Conservation (phyloP, 495 filamentous ascomycete species). For the Xylaria curta region DNA sequence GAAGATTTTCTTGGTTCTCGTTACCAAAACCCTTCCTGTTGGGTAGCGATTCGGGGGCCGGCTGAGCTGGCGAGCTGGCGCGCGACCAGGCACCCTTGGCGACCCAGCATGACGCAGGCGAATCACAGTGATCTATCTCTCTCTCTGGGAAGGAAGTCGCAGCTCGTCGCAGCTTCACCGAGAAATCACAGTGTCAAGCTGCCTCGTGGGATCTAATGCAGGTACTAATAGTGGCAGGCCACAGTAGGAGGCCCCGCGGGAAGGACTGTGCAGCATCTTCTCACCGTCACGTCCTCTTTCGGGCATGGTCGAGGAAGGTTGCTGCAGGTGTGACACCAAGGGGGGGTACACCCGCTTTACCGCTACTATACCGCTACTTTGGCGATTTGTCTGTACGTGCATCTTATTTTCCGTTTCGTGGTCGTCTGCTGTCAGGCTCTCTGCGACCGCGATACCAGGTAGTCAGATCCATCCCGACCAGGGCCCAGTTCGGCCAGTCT, state of each 20-base stretch:
- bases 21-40: conserved; percentile 14
- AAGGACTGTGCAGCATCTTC: conserved; percentile 22
- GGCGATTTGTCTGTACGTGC: not conserved
- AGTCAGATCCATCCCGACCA: conserved; percentile 26
- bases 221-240: conserved; percentile 26
- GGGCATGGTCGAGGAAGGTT: conserved; percentile 4
- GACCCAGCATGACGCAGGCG: conserved; percentile 22
- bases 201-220: conserved; percentile 34
- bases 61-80: conserved; percentile 6
- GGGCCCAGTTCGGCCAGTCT: conserved; percentile 23
- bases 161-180: conserved; percentile 29
- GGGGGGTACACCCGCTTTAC: conserved; percentile 22
- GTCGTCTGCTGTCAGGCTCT: conserved; percentile 23
- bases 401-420: conserved; percentile 16
- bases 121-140: conserved; percentile 10
- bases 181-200: conserved; percentile 27
- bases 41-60: conserved; percentile 22
- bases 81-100: conserved; percentile 18
- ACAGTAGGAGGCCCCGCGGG: not conserved
- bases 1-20: not conserved
- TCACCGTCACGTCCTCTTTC: conserved; percentile 27
- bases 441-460: not conserved
- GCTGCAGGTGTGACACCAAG: conserved; percentile 23
- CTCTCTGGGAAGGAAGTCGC: not conserved
- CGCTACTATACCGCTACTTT: conserved; percentile 32